Evolutionary conservation across 140 eudicot genomes (phyloP).

Genomic region (Oenanthe javanica): DNA sequence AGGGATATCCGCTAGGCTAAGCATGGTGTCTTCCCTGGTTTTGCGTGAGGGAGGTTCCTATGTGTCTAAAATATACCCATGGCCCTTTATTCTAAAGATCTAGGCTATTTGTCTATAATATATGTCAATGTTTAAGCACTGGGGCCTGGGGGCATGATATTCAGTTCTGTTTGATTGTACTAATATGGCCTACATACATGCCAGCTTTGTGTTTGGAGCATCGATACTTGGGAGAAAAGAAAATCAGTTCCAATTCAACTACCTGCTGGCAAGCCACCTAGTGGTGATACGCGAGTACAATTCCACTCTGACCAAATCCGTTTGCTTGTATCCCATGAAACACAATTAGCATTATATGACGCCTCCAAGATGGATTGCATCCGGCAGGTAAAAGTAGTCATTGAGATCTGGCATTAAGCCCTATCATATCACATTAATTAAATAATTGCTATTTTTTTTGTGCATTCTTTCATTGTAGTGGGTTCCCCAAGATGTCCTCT

Average conservation of each 20-base stretch:
- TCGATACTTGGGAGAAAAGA: slow-evolving; percentile 93
- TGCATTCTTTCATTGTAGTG: slow-evolving; percentile 45
- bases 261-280: slow-evolving; percentile 68
- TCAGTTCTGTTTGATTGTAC: background rate
- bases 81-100: background rate
- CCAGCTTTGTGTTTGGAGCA: slow-evolving; percentile 90
- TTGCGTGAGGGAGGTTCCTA: background rate
- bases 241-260: slow-evolving; percentile 64
- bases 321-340: slow-evolving; percentile 75
- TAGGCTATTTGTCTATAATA: background rate
- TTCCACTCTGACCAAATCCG: slow-evolving; percentile 85
- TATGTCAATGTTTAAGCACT: background rate
- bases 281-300: slow-evolving; percentile 87
- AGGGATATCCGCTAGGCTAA: background rate
- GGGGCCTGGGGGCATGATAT: background rate
- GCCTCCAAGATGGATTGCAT: slow-evolving; percentile 88
- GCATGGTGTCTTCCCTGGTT: background rate
- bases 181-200: background rate
- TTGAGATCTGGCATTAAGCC: background rate
- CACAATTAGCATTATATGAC: slow-evolving; percentile 79
- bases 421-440: background rate
- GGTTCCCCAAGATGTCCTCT: slow-evolving; percentile 77
- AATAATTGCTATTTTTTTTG: background rate
- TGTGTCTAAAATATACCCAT: background rate
- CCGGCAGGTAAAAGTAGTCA: slow-evolving; percentile 47